These are phyloP conservation scores for Pythium sukuiense DNA, from an alignment of 352 stramenopile genomes.

Conservation along the genomic window DNA sequence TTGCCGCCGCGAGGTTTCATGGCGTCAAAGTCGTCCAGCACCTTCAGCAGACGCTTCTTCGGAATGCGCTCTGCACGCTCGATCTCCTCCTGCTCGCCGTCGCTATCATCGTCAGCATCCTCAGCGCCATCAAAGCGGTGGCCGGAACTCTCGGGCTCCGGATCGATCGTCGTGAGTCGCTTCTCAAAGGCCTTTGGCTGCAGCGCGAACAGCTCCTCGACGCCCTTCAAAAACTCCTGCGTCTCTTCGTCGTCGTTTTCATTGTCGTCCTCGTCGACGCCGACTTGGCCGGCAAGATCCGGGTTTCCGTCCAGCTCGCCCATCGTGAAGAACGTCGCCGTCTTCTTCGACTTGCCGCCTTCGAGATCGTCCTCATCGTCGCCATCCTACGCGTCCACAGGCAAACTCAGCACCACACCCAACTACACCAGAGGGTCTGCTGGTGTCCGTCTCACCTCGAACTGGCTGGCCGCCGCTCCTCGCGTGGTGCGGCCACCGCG, in stretches of 20 bases:
- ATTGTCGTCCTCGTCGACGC: neutral
- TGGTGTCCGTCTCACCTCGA: conserved; percentile 22
- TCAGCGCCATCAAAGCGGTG: conserved; percentile 11
- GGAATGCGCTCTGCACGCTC: conserved; percentile 72
- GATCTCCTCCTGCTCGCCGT: conserved; percentile 36
- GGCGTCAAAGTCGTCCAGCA: conserved; percentile 62
- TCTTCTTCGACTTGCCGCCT: conserved; percentile 26
- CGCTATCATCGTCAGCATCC: conserved; percentile 12
- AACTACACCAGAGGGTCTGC: neutral
- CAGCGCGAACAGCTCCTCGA: conserved; percentile 67
- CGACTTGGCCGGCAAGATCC: conserved; percentile 8
- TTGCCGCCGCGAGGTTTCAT: conserved; percentile 36
- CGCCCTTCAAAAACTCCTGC: conserved; percentile 66
- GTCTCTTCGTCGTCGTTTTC: conserved; percentile 29
- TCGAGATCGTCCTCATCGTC: conserved; percentile 26
- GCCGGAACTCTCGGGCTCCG: neutral
- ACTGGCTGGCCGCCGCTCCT: conserved; percentile 17
- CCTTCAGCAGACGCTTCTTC: conserved; percentile 67
- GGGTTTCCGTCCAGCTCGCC: conserved; percentile 33
- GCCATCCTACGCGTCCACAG: conserved; percentile 32
- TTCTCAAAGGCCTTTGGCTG: conserved; percentile 57
- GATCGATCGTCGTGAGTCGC: conserved; percentile 34
- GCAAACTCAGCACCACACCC: neutral
- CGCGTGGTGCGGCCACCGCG: conserved; percentile 31
- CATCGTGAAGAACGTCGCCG: conserved; percentile 29